phyloP scores from a whole-genome alignment of 257 asterid genomes.

The Jacaranda copaia region DNA sequence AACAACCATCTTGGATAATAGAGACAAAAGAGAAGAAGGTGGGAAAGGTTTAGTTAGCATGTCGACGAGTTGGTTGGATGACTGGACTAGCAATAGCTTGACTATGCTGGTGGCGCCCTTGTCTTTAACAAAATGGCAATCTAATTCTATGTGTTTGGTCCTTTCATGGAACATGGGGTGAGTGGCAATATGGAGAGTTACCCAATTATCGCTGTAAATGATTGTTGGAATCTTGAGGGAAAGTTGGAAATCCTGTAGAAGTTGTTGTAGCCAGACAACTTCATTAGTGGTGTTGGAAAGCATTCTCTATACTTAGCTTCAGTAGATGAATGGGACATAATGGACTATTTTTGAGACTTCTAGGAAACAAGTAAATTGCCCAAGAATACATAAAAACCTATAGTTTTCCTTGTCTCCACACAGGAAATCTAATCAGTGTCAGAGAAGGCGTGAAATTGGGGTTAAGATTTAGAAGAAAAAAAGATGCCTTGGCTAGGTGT shows the following conservation, averaged over 20 bases:
- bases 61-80: too few relatives aligned
- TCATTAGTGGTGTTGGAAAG: not conserved
- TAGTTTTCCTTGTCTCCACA: not conserved
- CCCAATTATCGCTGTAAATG: not conserved
- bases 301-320: not conserved
- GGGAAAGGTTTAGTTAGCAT: too few relatives aligned
- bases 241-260: too few relatives aligned
- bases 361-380: not conserved
- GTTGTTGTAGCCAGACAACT: too few relatives aligned
- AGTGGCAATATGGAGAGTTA: not conserved
- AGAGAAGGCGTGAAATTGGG: not conserved
- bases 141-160: not conserved
- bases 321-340: not conserved
- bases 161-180: not conserved
- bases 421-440: not conserved
- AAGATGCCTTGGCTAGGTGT: not conserved
- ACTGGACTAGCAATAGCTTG: too few relatives aligned
- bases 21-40: too few relatives aligned
- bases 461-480: not conserved
- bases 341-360: not conserved
- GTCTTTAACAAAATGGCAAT: not conserved
- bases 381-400: not conserved
- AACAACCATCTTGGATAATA: too few relatives aligned
- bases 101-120: too few relatives aligned
- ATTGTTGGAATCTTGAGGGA: not conserved